Evolutionary conservation across 2,329 filamentous ascomycete species (phyloP).

Genomic region (Ophiostoma ips): DNA sequence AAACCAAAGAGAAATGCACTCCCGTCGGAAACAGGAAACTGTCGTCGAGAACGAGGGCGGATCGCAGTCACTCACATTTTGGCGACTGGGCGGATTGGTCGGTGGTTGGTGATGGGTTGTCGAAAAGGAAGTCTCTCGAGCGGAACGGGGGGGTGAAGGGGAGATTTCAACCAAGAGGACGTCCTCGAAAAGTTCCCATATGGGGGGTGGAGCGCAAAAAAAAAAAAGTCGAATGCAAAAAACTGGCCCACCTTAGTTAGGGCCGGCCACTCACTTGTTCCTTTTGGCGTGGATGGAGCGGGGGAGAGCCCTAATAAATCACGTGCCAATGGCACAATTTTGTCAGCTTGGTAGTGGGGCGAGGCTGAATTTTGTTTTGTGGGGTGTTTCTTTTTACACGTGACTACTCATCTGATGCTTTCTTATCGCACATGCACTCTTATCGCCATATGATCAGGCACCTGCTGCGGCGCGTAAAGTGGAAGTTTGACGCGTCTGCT

Average conservation of each 20-base stretch:
- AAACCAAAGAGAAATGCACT: background rate
- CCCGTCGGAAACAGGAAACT: background rate
- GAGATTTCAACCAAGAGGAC: conserved; percentile 3
- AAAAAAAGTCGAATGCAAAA: conserved; percentile 6
- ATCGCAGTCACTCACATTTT: conserved; percentile 10
- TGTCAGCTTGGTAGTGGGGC: background rate
- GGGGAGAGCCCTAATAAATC: conserved; percentile 11
- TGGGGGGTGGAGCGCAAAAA: conserved; percentile 7
- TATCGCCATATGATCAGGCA: conserved; percentile 1
- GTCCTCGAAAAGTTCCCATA: conserved; percentile 6
- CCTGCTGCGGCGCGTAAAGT: conserved; percentile 10
- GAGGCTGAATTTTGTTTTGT: background rate
- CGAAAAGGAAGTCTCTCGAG: conserved; percentile 8
- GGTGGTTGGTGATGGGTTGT: conserved; percentile 9
- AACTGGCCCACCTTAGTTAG: conserved; percentile 4
- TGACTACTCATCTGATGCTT: background rate
- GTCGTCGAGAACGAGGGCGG: background rate
- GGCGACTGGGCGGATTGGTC: conserved; percentile 6
- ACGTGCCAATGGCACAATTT: conserved; percentile 3
- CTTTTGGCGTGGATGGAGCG: conserved; percentile 2
- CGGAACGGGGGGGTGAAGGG: background rate
- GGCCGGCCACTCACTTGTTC: conserved; percentile 8
- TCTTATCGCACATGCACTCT: background rate
- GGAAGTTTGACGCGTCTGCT: conserved; percentile 10
- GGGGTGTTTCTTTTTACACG: background rate